phyloP scores from a whole-genome alignment of 495 filamentous ascomycete genomes.

The Aspergillus homomorphus region DNA sequence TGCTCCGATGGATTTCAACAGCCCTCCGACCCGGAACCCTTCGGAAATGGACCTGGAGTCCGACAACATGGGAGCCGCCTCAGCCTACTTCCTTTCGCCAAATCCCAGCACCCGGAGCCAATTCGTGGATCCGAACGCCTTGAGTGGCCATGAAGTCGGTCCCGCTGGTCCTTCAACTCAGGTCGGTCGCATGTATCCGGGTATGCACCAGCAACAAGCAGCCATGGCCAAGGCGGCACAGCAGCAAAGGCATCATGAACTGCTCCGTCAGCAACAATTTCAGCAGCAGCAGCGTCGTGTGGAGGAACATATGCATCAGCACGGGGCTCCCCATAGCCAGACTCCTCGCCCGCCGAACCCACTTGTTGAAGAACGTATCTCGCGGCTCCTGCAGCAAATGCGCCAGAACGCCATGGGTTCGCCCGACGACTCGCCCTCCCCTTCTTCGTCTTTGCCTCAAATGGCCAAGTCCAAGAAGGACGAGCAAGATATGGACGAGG shows the following conservation, averaged over 20 bases:
- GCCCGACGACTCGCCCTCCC: conserved; percentile 47
- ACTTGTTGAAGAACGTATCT: conserved; percentile 80
- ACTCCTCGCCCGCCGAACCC: conserved; percentile 57
- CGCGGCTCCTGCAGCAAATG: conserved; percentile 80
- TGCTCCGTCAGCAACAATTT: conserved; percentile 58
- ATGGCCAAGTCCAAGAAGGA: conserved; percentile 74
- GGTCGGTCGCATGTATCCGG: conserved; percentile 75
- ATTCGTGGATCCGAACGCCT: conserved; percentile 68
- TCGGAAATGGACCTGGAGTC: conserved; percentile 56
- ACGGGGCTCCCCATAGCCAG: conserved; percentile 34
- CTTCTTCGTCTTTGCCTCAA: conserved; percentile 40
- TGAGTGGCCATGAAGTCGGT: conserved; percentile 56
- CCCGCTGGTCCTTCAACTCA: conserved; percentile 47
- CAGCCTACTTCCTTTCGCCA: conserved; percentile 42
- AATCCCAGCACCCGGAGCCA: conserved; percentile 40
- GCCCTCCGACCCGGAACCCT: conserved; percentile 45
- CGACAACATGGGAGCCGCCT: conserved; percentile 62
- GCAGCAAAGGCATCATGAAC: conserved; percentile 64
- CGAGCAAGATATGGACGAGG: conserved; percentile 97
- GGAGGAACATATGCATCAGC: conserved; percentile 34
- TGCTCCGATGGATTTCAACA: conserved; percentile 51
- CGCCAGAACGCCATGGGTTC: conserved; percentile 59
- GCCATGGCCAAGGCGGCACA: conserved; percentile 73
- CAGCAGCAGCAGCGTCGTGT: conserved; percentile 30
- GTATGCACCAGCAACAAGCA: conserved; percentile 88